Conservation (phyloP, 768 basidiomycete species). For the Termitomyces sp. region DNA sequence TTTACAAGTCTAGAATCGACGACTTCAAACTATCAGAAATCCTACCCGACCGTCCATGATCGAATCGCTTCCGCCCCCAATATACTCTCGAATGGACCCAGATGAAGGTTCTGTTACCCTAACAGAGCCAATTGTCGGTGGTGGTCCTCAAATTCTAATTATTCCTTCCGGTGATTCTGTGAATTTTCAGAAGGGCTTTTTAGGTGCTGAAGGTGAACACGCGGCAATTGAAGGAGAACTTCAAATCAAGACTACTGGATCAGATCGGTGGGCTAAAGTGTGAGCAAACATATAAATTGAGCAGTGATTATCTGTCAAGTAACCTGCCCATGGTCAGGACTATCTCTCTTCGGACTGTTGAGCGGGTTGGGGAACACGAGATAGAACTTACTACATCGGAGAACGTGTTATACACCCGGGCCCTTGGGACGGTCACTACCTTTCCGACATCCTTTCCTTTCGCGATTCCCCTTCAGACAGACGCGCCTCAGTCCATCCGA, state of each 20-base stretch:
- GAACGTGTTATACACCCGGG: conserved; percentile 47
- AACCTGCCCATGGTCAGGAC: conserved; percentile 35
- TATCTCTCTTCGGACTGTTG: conserved; percentile 60
- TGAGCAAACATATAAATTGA: conserved; percentile 35
- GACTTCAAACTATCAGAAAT: too few species aligned
- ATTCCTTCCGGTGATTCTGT: conserved; percentile 63
- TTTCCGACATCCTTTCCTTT: conserved; percentile 72
- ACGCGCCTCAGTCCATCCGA: conserved; percentile 80
- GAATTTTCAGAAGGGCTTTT: conserved; percentile 81
- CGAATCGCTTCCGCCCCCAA: conserved; percentile 52
- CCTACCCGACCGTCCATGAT: conserved; percentile 23
- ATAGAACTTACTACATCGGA: conserved; percentile 64
- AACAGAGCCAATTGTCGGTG: conserved; percentile 10
- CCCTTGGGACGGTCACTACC: conserved; percentile 25
- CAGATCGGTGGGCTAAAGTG: conserved; percentile 62
- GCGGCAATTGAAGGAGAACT: conserved; percentile 86
- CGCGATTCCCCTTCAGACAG: conserved; percentile 70
- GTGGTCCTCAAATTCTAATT: conserved; percentile 65
- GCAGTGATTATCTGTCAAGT: conserved; percentile 2
- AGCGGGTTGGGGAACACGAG: conserved; percentile 53
- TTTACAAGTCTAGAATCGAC: too few species aligned
- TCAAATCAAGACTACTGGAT: conserved; percentile 69
- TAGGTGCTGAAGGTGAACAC: conserved; percentile 78
- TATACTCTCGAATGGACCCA: conserved; percentile 48
- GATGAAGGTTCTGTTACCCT: conserved; percentile 17